These are phyloP conservation scores for Pistacia integerrima DNA, from an alignment of 345 rosid species.

Conservation along the genomic window DNA sequence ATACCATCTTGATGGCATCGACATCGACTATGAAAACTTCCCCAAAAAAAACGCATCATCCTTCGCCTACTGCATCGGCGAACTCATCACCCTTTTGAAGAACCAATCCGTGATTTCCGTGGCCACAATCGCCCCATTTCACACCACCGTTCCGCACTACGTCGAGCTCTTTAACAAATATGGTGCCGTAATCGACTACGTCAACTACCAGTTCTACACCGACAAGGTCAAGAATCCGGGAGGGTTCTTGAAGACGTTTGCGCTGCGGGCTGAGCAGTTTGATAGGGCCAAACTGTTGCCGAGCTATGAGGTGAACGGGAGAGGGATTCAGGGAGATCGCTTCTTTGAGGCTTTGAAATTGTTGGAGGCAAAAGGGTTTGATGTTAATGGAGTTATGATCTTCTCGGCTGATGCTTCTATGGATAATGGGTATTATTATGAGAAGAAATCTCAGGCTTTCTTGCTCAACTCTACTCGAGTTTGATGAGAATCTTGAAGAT, in stretches of 20 bases:
- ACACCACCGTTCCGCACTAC: constrained; percentile 32
- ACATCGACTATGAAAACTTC: constrained; percentile 57
- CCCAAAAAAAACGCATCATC: constrained; percentile 6
- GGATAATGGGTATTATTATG: constrained; percentile 33
- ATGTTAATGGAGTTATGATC: constrained; percentile 59
- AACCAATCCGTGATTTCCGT: constrained; percentile 35
- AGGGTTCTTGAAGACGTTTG: constrained; percentile 38
- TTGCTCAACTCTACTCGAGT: constrained; percentile 43
- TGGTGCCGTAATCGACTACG: constrained; percentile 42
- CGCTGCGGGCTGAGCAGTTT: constrained; percentile 36
- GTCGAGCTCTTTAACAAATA: constrained; percentile 34
- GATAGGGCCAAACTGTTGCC: constrained; percentile 45
- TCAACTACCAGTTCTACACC: constrained; percentile 59
- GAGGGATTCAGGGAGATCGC: constrained; percentile 64
- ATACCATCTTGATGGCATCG: constrained; percentile 61
- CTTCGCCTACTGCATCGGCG: constrained; percentile 52
- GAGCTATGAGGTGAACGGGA: constrained; percentile 57
- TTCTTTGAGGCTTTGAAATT: constrained; percentile 49
- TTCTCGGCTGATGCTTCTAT: constrained; percentile 56
- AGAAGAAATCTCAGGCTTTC: constrained; percentile 58
- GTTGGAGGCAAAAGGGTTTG: constrained; percentile 40
- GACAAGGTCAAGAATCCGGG: constrained; percentile 39
- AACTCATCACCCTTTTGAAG: constrained; percentile 47
- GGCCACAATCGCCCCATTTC: constrained; percentile 52
- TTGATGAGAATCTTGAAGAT: neutral